Evolutionary conservation across 768 basidiomycete species (phyloP).

Genomic region (Hygrocybe punicea): DNA sequence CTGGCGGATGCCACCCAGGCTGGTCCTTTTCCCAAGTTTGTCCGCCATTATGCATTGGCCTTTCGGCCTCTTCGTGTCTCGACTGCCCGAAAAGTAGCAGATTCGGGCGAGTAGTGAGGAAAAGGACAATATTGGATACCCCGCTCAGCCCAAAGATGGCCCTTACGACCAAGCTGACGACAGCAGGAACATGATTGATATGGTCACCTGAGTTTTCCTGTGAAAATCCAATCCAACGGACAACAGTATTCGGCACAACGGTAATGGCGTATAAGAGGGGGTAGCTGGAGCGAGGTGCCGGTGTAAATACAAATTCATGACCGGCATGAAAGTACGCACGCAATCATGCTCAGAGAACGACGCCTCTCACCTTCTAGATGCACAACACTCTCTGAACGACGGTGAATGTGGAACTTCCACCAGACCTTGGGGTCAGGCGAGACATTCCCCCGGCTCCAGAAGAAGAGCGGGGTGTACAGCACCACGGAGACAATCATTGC

Average conservation of each 20-base stretch:
- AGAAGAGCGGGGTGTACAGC: slow-evolving; percentile 36
- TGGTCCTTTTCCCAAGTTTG: no score
- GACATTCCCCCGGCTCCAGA: slow-evolving; percentile 37
- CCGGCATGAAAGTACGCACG: background rate
- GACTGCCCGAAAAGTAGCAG: background rate
- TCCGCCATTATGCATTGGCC: no score
- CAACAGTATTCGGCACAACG: slow-evolving; percentile 2
- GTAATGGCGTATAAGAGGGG: slow-evolving; percentile 4
- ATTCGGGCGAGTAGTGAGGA: background rate
- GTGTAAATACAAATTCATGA: background rate
- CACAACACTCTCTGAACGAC: background rate
- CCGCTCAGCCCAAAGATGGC: slow-evolving; percentile 4
- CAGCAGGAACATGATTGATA: background rate
- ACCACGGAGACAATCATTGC: slow-evolving; percentile 34
- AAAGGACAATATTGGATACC: background rate
- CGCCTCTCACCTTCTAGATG: background rate
- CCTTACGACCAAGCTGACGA: background rate
- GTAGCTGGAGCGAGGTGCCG: background rate
- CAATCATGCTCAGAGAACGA: background rate
- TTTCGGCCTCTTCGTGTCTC: no score
- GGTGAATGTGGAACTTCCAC: slow-evolving; percentile 3
- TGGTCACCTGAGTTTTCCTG: background rate
- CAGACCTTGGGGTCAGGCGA: slow-evolving; percentile 16
- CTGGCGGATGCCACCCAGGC: no score
- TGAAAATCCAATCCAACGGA: background rate